Percentiles rank a stretch among this genome's conserved stretches.
Conservation (phyloP, 495 filamentous ascomycete genomes). For the Sabuloglossum arenarium region DNA sequence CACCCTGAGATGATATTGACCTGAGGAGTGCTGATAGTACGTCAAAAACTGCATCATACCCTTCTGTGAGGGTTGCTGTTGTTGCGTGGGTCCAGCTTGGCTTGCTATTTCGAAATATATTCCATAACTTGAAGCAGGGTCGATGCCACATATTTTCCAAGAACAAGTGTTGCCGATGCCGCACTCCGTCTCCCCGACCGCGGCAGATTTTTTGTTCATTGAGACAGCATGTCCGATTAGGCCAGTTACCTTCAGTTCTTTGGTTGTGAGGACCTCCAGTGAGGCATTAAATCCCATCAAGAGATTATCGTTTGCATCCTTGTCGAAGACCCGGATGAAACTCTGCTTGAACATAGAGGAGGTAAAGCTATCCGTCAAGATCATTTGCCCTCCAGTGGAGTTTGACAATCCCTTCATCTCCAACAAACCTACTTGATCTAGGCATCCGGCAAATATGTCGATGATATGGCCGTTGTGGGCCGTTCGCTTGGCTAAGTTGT, state of each 20-base stretch:
- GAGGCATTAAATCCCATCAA: slow-evolving; percentile 98
- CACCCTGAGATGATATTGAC: slow-evolving; percentile 86
- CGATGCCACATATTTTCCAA: slow-evolving; percentile 99
- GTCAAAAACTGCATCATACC: slow-evolving; percentile 98
- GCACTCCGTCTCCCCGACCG: slow-evolving; percentile 93
- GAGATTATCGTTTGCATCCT: slow-evolving; percentile 82
- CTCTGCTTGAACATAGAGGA: slow-evolving; percentile 99
- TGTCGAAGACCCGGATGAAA: slow-evolving; percentile 92
- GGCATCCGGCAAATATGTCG: slow-evolving; percentile 93
- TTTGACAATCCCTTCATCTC: slow-evolving; percentile 99
- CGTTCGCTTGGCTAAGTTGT: slow-evolving; percentile 84
- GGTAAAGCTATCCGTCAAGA: slow-evolving; percentile 95
- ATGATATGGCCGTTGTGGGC: slow-evolving; percentile 95
- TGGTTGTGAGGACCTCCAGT: slow-evolving; percentile 89
- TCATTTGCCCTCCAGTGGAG: slow-evolving; percentile 94
- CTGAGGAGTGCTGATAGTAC: slow-evolving; percentile 95
- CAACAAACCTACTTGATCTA: slow-evolving; percentile 92
- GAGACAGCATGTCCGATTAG: slow-evolving; percentile 94
- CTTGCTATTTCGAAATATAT: slow-evolving; percentile 96
- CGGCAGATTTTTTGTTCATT: slow-evolving; percentile 92
- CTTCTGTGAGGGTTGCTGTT: slow-evolving; percentile 64
- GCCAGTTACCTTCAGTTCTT: slow-evolving; percentile 96
- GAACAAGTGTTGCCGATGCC: slow-evolving; percentile 98
- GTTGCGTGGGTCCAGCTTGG: slow-evolving; percentile 71
- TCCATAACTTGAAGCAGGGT: slow-evolving; percentile 81